Conservation (phyloP, 75 land plant species). For the Gnetum montanum region DNA sequence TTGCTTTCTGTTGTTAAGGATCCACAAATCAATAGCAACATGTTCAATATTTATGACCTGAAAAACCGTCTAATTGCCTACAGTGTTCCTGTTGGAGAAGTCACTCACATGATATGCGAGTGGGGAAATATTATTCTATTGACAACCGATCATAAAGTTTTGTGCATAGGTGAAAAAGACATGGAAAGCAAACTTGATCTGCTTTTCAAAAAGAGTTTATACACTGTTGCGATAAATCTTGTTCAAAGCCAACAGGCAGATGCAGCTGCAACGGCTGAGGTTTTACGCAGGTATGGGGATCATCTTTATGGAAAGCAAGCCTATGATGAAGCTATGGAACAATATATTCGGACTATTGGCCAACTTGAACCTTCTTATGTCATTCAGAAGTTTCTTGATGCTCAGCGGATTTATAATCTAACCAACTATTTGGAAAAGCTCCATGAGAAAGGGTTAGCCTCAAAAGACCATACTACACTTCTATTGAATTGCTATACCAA, state of each 20-base stretch:
- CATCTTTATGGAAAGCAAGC: constrained; percentile 89
- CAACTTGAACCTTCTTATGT: constrained; percentile 97
- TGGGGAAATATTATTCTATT: constrained; percentile 86
- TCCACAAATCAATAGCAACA: constrained; percentile 42
- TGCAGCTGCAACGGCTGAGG: constrained; percentile 95
- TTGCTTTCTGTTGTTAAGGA: constrained; percentile 73
- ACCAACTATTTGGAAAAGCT: constrained; percentile 90
- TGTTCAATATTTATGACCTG: constrained; percentile 85
- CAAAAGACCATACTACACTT: constrained; percentile 95
- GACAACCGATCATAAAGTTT: constrained; percentile 62
- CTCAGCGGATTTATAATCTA: constrained; percentile 87
- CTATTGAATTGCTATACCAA: constrained; percentile 93
- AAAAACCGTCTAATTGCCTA: constrained; percentile 88
- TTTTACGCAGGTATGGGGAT: constrained; percentile 90
- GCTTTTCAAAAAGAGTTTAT: constrained; percentile 90
- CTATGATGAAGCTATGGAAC: constrained; percentile 95
- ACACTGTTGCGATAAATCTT: constrained; percentile 91
- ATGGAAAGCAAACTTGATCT: constrained; percentile 97
- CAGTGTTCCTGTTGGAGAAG: constrained; percentile 69
- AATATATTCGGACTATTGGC: constrained; percentile 90
- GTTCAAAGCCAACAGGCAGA: constrained; percentile 97
- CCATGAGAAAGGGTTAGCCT: constrained; percentile 92
- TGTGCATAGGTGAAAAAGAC: constrained; percentile 84
- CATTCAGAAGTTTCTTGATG: constrained; percentile 96
- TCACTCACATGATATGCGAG: constrained; percentile 84